phyloP scores from a whole-genome alignment of 2,329 filamentous ascomycete species.

The Sarocladium brachiariae region DNA sequence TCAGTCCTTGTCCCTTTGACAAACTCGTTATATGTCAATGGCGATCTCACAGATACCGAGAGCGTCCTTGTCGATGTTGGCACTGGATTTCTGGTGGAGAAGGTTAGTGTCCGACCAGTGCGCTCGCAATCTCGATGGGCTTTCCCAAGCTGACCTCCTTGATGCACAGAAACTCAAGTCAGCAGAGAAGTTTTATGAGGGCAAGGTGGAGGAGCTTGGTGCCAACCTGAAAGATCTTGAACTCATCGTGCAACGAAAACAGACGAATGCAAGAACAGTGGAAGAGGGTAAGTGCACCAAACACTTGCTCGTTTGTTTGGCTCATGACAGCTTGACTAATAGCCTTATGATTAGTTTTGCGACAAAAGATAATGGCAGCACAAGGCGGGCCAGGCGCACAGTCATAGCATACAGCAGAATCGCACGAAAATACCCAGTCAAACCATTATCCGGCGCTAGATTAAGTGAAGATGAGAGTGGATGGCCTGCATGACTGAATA shows the following conservation, averaged over 20 bases:
- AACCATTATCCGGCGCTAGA: too few relatives aligned
- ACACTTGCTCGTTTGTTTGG: neutral
- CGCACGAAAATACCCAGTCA: neutral
- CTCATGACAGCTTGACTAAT: neutral
- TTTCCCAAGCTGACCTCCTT: neutral
- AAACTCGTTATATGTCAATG: conserved; percentile 88
- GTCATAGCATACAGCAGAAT: conserved; percentile 12
- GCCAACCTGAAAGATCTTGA: conserved; percentile 51
- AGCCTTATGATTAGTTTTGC: conserved; percentile 26
- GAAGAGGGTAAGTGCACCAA: conserved; percentile 63
- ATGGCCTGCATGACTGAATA: too few relatives aligned
- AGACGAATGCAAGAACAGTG: conserved; percentile 74
- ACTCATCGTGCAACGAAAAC: conserved; percentile 60
- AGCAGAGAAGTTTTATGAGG: conserved; percentile 50
- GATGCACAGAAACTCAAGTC: conserved; percentile 41
- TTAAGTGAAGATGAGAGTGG: too few relatives aligned
- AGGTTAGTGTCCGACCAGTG: conserved; percentile 51
- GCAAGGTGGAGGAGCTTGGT: conserved; percentile 46
- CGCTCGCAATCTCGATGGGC: neutral
- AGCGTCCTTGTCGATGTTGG: conserved; percentile 87
- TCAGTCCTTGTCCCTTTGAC: conserved; percentile 87
- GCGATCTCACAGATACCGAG: conserved; percentile 65
- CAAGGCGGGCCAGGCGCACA: conserved; percentile 20
- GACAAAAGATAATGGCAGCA: conserved; percentile 36
- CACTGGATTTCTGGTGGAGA: conserved; percentile 92